Evolutionary conservation across 2,329 filamentous ascomycete species (phyloP).

Genomic region (Chaetomiaceae sp.): DNA sequence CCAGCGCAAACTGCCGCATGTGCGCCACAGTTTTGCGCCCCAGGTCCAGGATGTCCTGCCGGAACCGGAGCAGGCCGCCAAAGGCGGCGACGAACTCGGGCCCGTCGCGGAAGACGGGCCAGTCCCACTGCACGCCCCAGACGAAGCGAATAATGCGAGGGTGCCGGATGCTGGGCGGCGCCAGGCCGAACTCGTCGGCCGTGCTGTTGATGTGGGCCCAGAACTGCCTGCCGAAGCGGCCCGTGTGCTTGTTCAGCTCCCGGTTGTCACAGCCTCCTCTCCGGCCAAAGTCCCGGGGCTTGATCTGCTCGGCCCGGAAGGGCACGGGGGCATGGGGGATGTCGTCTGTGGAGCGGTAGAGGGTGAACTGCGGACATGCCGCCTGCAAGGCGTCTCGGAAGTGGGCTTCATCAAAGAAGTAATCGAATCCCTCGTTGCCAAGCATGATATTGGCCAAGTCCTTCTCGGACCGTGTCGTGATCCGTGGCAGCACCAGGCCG

Average conservation of each 20-base stretch:
- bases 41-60: constrained; percentile 36
- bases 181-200: constrained; percentile 22
- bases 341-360: constrained; percentile 34
- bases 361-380: constrained; percentile 38
- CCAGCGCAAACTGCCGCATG: constrained; percentile 30
- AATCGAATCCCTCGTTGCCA: constrained; percentile 35
- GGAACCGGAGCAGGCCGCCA: constrained; percentile 36
- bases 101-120: constrained; percentile 40
- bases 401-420: constrained; percentile 43
- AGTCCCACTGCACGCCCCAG: constrained; percentile 42
- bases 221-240: constrained; percentile 33
- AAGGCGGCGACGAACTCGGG: constrained; percentile 42
- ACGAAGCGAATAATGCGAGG: constrained; percentile 37
- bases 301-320: constrained; percentile 35
- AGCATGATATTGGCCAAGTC: constrained; percentile 39
- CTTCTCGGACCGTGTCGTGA: constrained; percentile 37
- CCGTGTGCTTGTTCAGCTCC: constrained; percentile 38
- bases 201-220: constrained; percentile 29
- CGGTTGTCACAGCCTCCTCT: constrained; percentile 35
- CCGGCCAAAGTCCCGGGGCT: constrained; percentile 35
- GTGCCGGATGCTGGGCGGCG: constrained; percentile 17
- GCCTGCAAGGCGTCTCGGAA: constrained; percentile 34
- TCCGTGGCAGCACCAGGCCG: constrained; percentile 39
- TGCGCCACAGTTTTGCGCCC: constrained; percentile 32
- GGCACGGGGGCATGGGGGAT: constrained; percentile 33